Evolutionary conservation across 768 basidiomycete genomes (phyloP), one percentile per base, ranked within the genome.

Genomic region (Amanita fuliginea): DNA sequence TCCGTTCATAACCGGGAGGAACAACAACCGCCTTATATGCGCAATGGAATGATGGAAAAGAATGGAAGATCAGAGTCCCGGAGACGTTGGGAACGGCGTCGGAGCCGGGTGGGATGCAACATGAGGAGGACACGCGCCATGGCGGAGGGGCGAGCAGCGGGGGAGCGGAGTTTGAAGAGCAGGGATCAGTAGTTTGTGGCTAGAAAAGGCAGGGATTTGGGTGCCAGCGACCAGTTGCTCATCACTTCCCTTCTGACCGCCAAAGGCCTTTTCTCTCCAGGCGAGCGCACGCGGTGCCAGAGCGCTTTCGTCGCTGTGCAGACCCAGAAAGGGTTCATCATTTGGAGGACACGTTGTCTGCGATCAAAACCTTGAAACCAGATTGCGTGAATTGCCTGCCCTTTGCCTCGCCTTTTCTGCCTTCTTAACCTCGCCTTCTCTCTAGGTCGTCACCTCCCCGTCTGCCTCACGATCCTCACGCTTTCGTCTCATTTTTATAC

Each of bases 331-430:
- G 41, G 42, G 55, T 57, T 56, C 70, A 70, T 67, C 73, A 69
- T 70, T 70, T 66, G 66, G 69, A 68, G 75, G 81, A 77, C 82
- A 86, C 82, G 81, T 83, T 83, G 80, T 71, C 68, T 75, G 73
- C 70, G 71, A 83, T 83, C 80, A 82, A 80, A 83, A 80, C 67
- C 68, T 71, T 76, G 74, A 50, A 50, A 66, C 56, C 62, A 69
- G 72, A 65, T 64, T 65, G 59, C 59, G 60, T 63, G 60, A 59
- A 70, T 32, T 67, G 74, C 77, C 77, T 76, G 60, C 70, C 75
- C 71, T 73, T 69, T 73, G 71, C 75, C 76, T 78, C 75, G 66
- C 73, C 72, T 71, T 74, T 66, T 63, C 67, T 64, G 64, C 65
- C 67, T 71, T 72, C 69, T 64, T 70, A 67, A 70, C 68, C 67